Conservation (phyloP, 345 rosid genomes). For the Camelina hispida region DNA sequence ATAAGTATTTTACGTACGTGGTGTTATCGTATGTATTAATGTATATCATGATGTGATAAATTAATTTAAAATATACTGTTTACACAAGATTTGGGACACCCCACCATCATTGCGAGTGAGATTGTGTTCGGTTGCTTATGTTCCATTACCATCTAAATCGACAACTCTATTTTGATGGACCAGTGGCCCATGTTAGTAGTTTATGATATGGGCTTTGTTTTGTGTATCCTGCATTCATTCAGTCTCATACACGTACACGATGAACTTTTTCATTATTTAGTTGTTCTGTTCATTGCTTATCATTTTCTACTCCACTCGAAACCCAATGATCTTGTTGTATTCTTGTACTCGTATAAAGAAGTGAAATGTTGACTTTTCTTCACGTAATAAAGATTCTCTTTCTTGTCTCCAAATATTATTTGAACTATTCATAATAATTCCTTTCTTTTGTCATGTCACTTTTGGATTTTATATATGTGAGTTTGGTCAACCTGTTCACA, state of each 20-base stretch:
- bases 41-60: neutral
- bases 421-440: neutral
- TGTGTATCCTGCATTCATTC: neutral
- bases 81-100: neutral
- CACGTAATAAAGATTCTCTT: conserved; percentile 11
- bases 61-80: too few species aligned
- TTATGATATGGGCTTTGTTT: conserved; percentile 19
- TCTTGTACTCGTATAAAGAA: neutral
- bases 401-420: neutral
- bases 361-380: conserved; percentile 29
- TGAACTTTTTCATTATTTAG: neutral
- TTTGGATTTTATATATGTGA: neutral
- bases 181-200: neutral
- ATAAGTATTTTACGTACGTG: neutral
- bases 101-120: neutral
- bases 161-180: neutral
- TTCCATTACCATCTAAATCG: neutral
- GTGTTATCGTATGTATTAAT: neutral
- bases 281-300: neutral
- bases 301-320: conserved; percentile 18
- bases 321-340: neutral
- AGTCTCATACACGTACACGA: neutral
- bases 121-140: neutral
- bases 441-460: neutral
- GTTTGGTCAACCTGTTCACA: conserved; percentile 36